phyloP scores from a whole-genome alignment of 495 filamentous ascomycete species.

The Friedmanniomyces simplex region DNA sequence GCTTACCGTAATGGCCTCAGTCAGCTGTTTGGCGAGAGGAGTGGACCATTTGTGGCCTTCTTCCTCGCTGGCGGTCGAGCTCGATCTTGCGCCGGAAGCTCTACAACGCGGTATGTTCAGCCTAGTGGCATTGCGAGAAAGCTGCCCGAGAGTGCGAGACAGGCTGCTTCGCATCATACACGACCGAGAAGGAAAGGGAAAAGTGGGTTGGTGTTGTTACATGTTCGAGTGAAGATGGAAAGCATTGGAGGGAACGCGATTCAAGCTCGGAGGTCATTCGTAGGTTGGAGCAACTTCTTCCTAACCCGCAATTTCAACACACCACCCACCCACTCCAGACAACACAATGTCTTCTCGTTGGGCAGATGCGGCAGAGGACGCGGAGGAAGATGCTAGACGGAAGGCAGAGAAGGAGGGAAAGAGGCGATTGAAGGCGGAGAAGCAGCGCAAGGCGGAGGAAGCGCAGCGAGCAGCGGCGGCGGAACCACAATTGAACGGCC shows the following conservation, averaged over 20 bases:
- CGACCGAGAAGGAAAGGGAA: conserved; percentile 6
- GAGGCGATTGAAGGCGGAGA: conserved; percentile 74
- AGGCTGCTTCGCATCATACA: conserved; percentile 15
- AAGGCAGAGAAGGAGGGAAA: conserved; percentile 87
- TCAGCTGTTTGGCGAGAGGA: conserved; percentile 73
- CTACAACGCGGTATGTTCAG: conserved; percentile 1
- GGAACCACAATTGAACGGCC: conserved; percentile 18
- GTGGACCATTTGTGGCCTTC: conserved; percentile 61
- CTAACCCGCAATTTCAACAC: not conserved
- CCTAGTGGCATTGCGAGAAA: conserved; percentile 7
- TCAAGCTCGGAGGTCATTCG: not conserved
- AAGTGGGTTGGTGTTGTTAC: not conserved
- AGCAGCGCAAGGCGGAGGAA: conserved; percentile 62
- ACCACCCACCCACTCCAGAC: not conserved
- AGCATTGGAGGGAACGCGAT: not conserved
- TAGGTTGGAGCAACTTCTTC: not conserved
- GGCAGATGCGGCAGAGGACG: conserved; percentile 71
- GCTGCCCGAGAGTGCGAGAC: not conserved
- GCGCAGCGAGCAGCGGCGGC: conserved; percentile 34
- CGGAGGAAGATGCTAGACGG: conserved; percentile 53
- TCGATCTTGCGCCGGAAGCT: conserved; percentile 21
- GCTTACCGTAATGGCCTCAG: conserved; percentile 70
- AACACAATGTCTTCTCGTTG: conserved; percentile 54
- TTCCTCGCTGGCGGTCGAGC: conserved; percentile 13
- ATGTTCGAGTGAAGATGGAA: not conserved